Conservation (phyloP, 768 basidiomycete species). For the Tricholoma saponaceum region DNA sequence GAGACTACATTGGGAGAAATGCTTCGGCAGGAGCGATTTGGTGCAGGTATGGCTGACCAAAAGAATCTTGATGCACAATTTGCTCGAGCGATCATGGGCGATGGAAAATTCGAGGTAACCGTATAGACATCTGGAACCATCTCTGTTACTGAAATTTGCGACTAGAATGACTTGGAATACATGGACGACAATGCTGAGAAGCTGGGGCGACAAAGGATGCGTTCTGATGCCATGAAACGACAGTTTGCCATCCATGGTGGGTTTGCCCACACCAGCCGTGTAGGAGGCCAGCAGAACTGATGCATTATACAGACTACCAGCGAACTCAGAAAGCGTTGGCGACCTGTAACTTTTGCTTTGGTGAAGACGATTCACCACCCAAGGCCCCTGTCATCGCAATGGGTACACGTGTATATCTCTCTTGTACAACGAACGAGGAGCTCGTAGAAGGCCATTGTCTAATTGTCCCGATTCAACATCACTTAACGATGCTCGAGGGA, state of each 20-base stretch:
- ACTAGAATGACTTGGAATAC: conserved; percentile 91
- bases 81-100: conserved; percentile 82
- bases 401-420: conserved; percentile 89
- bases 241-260: conserved; percentile 94
- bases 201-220: conserved; percentile 91
- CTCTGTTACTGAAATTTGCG: neutral
- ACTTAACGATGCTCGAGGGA: conserved; percentile 84
- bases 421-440: conserved; percentile 83
- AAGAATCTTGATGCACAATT: conserved; percentile 90
- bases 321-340: conserved; percentile 88
- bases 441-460: conserved; percentile 90
- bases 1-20: conserved; percentile 82
- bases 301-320: conserved; percentile 75
- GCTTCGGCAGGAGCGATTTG: conserved; percentile 88
- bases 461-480: conserved; percentile 95
- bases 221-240: conserved; percentile 92
- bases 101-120: conserved; percentile 78
- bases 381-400: conserved; percentile 86
- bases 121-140: neutral
- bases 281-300: neutral
- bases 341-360: conserved; percentile 83
- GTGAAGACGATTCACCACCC: conserved; percentile 88
- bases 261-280: conserved; percentile 13
- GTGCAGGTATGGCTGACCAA: conserved; percentile 85
- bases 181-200: conserved; percentile 96